Conservation (phyloP, 306 rosid species). For the Calophaca sinica region DNA sequence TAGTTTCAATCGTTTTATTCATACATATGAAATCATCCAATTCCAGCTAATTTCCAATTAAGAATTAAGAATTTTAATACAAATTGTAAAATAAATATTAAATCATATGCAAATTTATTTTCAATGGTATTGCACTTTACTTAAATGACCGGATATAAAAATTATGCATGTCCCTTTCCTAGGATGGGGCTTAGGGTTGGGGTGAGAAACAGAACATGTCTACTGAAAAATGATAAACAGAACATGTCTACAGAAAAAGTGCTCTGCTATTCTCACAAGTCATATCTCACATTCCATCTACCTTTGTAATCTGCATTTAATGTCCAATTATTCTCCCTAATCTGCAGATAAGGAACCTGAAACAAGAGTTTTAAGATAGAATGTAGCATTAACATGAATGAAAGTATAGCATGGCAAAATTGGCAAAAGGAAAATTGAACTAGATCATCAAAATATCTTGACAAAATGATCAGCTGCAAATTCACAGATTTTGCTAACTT, state of each 20-base stretch:
- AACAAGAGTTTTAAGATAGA: conserved; percentile 35
- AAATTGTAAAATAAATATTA: conserved; percentile 6
- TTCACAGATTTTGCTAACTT: conserved; percentile 34
- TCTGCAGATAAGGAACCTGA: conserved; percentile 95
- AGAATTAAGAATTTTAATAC: conserved; percentile 6
- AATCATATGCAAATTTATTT: conserved; percentile 37
- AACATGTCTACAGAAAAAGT: conserved; percentile 40
- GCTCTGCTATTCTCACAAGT: conserved; percentile 60
- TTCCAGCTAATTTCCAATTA: neutral
- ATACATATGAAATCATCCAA: neutral
- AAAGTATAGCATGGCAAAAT: conserved; percentile 3
- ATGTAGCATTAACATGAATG: conserved; percentile 20
- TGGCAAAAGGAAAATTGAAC: conserved; percentile 1
- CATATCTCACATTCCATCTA: conserved; percentile 90
- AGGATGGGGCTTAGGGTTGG: conserved; percentile 13
- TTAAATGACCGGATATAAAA: conserved; percentile 39
- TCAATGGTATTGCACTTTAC: conserved; percentile 22
- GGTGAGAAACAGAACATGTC: conserved; percentile 41
- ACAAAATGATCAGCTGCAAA: conserved; percentile 11
- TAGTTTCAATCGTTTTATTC: neutral
- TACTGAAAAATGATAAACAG: conserved; percentile 41
- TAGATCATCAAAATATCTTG: neutral
- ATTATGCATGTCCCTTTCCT: conserved; percentile 37
- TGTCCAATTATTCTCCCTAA: conserved; percentile 97
- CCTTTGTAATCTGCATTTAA: conserved; percentile 81